Base-by-base conservation (phyloP, 495 filamentous ascomycete genomes). In the Cryomyces antarcticus region DNA sequence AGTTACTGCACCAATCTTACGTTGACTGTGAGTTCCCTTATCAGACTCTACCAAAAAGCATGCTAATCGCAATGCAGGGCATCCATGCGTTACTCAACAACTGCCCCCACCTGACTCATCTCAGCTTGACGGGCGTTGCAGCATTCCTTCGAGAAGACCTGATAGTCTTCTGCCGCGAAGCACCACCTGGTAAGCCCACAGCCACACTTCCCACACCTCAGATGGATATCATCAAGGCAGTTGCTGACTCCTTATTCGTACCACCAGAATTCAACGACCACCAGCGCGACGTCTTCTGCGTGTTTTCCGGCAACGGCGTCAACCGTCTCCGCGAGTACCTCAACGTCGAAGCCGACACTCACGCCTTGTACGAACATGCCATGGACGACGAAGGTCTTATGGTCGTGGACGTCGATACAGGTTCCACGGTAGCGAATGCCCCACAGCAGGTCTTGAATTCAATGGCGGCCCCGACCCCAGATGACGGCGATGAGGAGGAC, bases 101-200 rank as follows among this genome's bases (percentile, higher is more conserved):
- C 49, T 96, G 92, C 55, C 84, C 83, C 17, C 79, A 82, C 28
- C 70, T 99, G 13, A 99, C 92, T 0, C 92, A 99, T 59, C 69
- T 99, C 39, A 92, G 82, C 62, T 68, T 99, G 49, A 99, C 92
- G 3, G 92, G 92, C n/a, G 85, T 99, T 3, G 77, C 77, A 37
- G 80, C 80, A 1, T 87, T 78, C 57, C 62, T 87, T 5, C 70
- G 76, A 13, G 70, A 78, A 31, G 84, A 93, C 42, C 68, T 95
- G 3, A 78, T 80, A 30, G 58, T 59, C 4, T 94, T 82, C 57
- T 96, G 88, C 59, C 76, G 92, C 30, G 77, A 80, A 50, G 84
- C 92, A 0, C 92, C 89, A 35, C 60, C 68, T 43, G 78, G 78
- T 78, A 64, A 40, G 62, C 46, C 7, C 17, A 6, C n/a, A 10